Evolutionary conservation across 768 basidiomycete species (phyloP).

Genomic region (Hydnomerulius pinastri): DNA sequence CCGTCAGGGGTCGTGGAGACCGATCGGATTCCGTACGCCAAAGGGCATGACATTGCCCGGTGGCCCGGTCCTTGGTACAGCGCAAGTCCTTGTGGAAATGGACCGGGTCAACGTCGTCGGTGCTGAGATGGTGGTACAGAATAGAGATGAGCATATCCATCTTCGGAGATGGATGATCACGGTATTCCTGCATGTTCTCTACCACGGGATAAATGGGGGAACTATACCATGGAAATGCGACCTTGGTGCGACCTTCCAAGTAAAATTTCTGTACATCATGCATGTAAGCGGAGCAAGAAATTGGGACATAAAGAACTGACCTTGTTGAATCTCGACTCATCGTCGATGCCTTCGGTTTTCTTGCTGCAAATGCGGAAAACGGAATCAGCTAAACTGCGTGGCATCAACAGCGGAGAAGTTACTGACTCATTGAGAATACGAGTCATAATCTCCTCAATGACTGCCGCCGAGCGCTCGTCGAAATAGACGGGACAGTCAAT

Average conservation of each 20-base stretch:
- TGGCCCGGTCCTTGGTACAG: no score
- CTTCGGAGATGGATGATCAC: not conserved
- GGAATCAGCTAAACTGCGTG: no score
- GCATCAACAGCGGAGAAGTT: no score
- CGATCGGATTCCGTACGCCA: no score
- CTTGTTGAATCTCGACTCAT: not conserved
- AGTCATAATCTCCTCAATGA: not conserved
- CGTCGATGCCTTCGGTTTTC: not conserved
- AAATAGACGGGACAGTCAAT: not conserved
- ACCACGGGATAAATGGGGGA: not conserved
- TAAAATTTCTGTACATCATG: not conserved
- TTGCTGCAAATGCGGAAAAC: no score
- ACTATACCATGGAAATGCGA: not conserved
- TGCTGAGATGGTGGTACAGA: not conserved
- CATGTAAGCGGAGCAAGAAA: not conserved
- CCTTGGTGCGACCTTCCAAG: not conserved
- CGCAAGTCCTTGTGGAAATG: no score
- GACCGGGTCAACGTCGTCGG: not conserved
- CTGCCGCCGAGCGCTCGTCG: not conserved
- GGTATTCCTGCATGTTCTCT: not conserved
- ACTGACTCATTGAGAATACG: not conserved
- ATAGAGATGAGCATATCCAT: not conserved
- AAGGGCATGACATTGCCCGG: no score
- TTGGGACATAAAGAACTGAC: not conserved
- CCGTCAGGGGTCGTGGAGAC: not conserved